These are phyloP conservation scores for Epichloe gansuensis DNA, from an alignment of 2,329 filamentous ascomycete species.

Conservation along the genomic window DNA sequence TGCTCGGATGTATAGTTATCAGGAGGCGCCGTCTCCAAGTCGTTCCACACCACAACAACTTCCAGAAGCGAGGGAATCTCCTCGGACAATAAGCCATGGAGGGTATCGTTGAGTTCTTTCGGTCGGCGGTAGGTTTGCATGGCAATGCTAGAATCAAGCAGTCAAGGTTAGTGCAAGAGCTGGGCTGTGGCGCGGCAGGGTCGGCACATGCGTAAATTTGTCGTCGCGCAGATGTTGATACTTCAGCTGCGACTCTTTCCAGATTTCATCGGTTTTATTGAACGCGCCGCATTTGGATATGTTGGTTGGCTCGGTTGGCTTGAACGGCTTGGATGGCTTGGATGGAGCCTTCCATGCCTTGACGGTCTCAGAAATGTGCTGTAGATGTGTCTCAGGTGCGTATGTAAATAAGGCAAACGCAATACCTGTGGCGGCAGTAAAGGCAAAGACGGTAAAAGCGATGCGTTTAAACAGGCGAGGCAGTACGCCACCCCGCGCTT, in stretches of 20 bases:
- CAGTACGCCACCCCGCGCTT: not conserved
- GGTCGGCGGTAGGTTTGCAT: slow-evolving; percentile 26
- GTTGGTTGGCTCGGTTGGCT: not conserved
- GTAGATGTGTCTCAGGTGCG: slow-evolving; percentile 2
- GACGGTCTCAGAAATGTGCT: not conserved
- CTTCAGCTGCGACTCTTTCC: slow-evolving; percentile 13
- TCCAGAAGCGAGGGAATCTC: slow-evolving; percentile 25
- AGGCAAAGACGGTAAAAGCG: slow-evolving; percentile 1
- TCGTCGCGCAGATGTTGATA: slow-evolving; percentile 15
- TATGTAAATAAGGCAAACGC: not conserved
- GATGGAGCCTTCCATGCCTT: not conserved
- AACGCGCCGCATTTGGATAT: slow-evolving; percentile 1
- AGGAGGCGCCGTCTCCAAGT: slow-evolving; percentile 18
- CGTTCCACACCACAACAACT: slow-evolving; percentile 27
- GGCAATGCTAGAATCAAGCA: slow-evolving; percentile 18
- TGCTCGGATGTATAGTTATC: slow-evolving; percentile 16
- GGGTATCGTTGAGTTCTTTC: slow-evolving; percentile 21
- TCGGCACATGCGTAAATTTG: slow-evolving; percentile 19
- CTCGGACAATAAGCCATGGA: slow-evolving; percentile 15
- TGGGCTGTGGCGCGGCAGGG: not conserved
- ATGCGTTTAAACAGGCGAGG: slow-evolving; percentile 2
- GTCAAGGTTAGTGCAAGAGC: not conserved
- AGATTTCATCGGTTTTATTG: slow-evolving; percentile 7
- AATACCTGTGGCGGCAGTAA: not conserved
- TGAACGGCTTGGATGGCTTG: not conserved